phyloP scores from a whole-genome alignment of 352 stramenopile genomes.

The Peronosclerospora sorghi region DNA sequence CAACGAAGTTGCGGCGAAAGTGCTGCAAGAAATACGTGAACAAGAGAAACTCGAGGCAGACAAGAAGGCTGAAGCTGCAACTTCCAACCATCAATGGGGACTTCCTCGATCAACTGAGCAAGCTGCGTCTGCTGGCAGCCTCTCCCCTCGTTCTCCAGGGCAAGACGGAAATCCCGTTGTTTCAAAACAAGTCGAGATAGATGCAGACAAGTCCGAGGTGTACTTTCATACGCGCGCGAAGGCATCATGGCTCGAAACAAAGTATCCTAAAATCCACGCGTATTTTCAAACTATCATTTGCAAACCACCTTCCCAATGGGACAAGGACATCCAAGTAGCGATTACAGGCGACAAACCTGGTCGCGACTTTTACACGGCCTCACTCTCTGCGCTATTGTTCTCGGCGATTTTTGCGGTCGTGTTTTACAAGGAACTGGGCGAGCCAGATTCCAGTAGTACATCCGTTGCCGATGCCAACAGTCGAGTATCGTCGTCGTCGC shows the following conservation, averaged over 20 bases:
- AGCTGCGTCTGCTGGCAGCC: not conserved
- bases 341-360: slow-evolving; percentile 72
- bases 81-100: too few species aligned
- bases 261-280: slow-evolving; percentile 25
- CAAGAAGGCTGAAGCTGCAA: slow-evolving; percentile 12
- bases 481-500: slow-evolving; percentile 49
- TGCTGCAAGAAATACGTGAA: slow-evolving; percentile 36
- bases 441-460: slow-evolving; percentile 30
- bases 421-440: slow-evolving; percentile 65
- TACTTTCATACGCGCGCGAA: slow-evolving; percentile 35
- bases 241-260: slow-evolving; percentile 43
- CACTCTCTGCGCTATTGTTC: slow-evolving; percentile 51
- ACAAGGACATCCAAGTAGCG: slow-evolving; percentile 78
- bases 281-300: slow-evolving; percentile 67
- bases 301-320: slow-evolving; percentile 58
- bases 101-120: not conserved
- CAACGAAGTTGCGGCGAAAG: slow-evolving; percentile 34
- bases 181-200: slow-evolving; percentile 56
- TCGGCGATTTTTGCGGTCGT: slow-evolving; percentile 61
- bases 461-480: slow-evolving; percentile 31
- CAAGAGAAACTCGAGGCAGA: slow-evolving; percentile 33
- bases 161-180: slow-evolving; percentile 16
- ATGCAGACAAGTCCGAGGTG: slow-evolving; percentile 32
- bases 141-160: slow-evolving; percentile 10
- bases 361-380: slow-evolving; percentile 61